phyloP scores from a whole-genome alignment of 257 asterid species.

The Vinca minor region DNA sequence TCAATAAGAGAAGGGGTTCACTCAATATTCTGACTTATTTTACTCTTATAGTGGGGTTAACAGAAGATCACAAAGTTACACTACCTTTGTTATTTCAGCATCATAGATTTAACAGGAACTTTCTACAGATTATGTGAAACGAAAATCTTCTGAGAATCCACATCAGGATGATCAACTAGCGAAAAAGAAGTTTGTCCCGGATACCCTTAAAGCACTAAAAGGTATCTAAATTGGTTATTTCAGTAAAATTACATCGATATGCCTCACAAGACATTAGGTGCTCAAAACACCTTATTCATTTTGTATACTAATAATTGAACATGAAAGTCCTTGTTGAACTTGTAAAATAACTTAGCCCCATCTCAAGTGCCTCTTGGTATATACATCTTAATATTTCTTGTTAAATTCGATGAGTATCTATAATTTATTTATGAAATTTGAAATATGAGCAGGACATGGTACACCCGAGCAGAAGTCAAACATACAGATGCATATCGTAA shows the following conservation, averaged over 20 bases:
- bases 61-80: neutral
- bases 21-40: neutral
- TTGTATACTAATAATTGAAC: too few relatives aligned
- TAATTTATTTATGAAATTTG: neutral
- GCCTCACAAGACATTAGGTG: too few relatives aligned
- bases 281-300: too few relatives aligned
- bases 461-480: conserved; percentile 18
- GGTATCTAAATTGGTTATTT: conserved; percentile 19
- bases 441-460: conserved; percentile 29
- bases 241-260: neutral
- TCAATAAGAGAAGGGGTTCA: neutral
- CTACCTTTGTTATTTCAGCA: conserved; percentile 3
- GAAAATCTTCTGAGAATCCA: conserved; percentile 24
- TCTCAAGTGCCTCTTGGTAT: too few relatives aligned
- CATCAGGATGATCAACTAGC: conserved; percentile 16
- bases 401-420: neutral
- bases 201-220: conserved; percentile 15
- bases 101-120: neutral
- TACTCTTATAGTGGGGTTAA: neutral
- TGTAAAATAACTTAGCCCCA: too few relatives aligned
- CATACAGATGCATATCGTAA: conserved; percentile 8
- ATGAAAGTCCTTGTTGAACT: too few relatives aligned
- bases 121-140: conserved; percentile 17
- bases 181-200: conserved; percentile 14
- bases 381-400: too few relatives aligned